Evolutionary conservation across 108 stramenopile genomes (phyloP), one percentile per base, ranked within the genome.

Genomic region (Chaetoceros tenuissimus): DNA sequence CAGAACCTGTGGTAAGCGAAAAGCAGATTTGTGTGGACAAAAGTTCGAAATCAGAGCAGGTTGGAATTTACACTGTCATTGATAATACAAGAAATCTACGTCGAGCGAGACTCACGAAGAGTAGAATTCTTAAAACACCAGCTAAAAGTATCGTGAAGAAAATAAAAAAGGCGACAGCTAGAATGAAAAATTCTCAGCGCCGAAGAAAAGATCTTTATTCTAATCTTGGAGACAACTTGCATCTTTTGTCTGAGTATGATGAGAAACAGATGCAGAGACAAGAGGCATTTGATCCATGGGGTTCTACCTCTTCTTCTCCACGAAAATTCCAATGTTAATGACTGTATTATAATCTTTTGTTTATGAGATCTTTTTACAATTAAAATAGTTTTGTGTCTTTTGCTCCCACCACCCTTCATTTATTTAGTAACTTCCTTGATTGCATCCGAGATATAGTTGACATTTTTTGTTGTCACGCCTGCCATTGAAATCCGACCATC

Each of bases 401-500:
- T 13, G 13, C 13, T 40, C 13, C 13, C 8, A 40, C 34, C 34
- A 10, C 5, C 34, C 34, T 10, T 10, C 34, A 47, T 69, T 61
- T 73, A 61, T 56, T 88, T 86, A 17, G 97, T 94, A 25, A 99
- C 96, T 29, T 89, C 94, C 69, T 92, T 73, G 56, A 99, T 94
- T 24, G 95, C 85, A 66, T 73, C 51, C 0, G 98, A 97, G 53
- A 99, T 80, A 64, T 98, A 96, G 21, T 94, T 85, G 10, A 98
- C 96, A 73, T 99, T 99, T 31, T 72, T 72, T 3, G 80, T 62
- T 28, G 96, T 99, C 19, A 99, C 87, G 51, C 99, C 99, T 5
- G 99, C 99, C 95, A 99, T 97, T 57, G 85, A 89, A 59, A 99
- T 97, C 55, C 99, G 85, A 34, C 99, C 99, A 74, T 99, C 97